Evolutionary conservation across 176 grass and related monocot species (phyloP).

Genomic region (Lolium rigidum): DNA sequence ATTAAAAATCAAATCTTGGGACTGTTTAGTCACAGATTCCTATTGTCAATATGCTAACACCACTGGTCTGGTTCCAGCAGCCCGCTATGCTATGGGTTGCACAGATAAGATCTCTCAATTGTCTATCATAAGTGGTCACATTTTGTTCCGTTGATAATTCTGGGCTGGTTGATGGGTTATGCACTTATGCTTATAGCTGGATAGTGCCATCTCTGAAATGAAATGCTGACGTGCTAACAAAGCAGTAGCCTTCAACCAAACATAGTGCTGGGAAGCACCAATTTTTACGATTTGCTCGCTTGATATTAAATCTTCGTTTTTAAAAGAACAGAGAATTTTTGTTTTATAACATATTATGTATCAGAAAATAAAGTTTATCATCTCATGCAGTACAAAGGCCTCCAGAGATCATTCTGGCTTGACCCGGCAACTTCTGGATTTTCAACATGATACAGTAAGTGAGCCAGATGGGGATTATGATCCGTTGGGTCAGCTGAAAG

Average conservation of each 20-base stretch:
- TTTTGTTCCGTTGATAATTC: background rate
- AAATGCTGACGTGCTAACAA: too few relatives aligned
- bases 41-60: background rate
- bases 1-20: background rate
- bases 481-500: conserved; percentile 67
- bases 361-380: conserved; percentile 12
- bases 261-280: too few relatives aligned
- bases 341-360: conserved; percentile 7
- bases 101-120: background rate
- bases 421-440: conserved; percentile 53
- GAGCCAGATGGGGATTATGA: conserved; percentile 46
- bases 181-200: background rate
- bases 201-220: too few relatives aligned
- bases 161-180: background rate
- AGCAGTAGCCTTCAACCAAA: too few relatives aligned
- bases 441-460: conserved; percentile 48
- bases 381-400: conserved; percentile 44
- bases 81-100: background rate
- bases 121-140: too few relatives aligned
- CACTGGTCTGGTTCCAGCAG: too few relatives aligned
- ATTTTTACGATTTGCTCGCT: too few relatives aligned
- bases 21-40: background rate
- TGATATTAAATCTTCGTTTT: too few relatives aligned
- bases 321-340: too few relatives aligned
- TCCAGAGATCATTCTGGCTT: conserved; percentile 58